Conservation (phyloP, 176 grass and related monocot species). For the Musa itinerans region DNA sequence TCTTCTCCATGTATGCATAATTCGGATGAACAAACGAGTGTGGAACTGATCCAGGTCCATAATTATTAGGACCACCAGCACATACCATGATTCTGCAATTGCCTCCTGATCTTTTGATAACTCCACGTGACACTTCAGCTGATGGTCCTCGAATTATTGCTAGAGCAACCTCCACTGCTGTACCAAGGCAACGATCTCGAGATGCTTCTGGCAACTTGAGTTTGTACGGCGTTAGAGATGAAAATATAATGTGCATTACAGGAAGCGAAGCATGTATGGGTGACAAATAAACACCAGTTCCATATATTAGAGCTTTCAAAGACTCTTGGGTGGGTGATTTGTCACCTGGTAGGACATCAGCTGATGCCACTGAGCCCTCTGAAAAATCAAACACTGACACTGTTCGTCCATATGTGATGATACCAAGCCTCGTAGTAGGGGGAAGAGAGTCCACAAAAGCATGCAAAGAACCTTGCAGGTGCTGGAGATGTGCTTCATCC, state of each 20-base stretch:
- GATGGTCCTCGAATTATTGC: constrained; percentile 82
- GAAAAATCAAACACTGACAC: constrained; percentile 98
- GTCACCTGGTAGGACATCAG: constrained; percentile 69
- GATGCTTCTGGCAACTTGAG: constrained; percentile 66
- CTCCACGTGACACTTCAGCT: constrained; percentile 67
- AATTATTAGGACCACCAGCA: constrained; percentile 71
- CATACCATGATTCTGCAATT: constrained; percentile 95
- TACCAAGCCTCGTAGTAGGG: constrained; percentile 59
- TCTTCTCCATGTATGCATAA: constrained; percentile 95
- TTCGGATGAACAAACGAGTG: constrained; percentile 77
- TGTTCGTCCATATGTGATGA: constrained; percentile 84
- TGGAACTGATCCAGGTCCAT: constrained; percentile 85
- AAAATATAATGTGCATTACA: constrained; percentile 87
- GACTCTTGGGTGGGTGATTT: constrained; percentile 73
- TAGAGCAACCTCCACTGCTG: constrained; percentile 82
- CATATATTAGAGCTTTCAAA: constrained; percentile 75
- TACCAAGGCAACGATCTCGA: constrained; percentile 77
- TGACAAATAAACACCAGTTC: constrained; percentile 81
- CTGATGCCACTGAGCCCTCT: constrained; percentile 60
- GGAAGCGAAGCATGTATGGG: constrained; percentile 79
- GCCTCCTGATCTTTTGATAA: constrained; percentile 88
- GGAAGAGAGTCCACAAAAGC: constrained; percentile 85
- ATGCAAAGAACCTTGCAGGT: constrained; percentile 97
- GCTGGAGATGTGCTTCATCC: constrained; percentile 78
- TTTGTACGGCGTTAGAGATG: constrained; percentile 74